phyloP scores from a whole-genome alignment of 306 rosid species.

The Castanea crenata region DNA sequence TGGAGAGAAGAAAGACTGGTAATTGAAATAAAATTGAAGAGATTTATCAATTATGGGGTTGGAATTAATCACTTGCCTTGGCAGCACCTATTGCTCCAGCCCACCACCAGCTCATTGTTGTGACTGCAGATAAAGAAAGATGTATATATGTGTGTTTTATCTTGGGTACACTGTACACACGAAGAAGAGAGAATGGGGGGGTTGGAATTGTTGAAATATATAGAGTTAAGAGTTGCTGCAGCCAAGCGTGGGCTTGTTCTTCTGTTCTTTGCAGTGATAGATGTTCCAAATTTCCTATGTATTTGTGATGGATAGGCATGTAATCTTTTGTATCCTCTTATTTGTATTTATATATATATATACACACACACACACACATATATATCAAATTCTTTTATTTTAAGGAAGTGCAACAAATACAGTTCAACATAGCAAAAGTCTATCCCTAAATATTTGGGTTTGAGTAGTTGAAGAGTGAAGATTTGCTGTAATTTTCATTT shows the following conservation, averaged over 20 bases:
- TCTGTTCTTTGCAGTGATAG: background rate
- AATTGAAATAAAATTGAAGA: background rate
- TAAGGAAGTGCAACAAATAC: background rate
- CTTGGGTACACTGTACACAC: background rate
- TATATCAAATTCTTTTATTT: background rate
- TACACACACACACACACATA: background rate
- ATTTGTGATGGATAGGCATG: background rate
- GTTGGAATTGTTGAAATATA: background rate
- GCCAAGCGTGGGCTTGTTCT: background rate
- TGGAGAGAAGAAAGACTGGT: background rate
- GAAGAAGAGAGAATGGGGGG: background rate
- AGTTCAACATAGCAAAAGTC: background rate
- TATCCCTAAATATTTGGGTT: background rate
- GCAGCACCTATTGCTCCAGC: slow-evolving; percentile 61
- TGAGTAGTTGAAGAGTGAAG: background rate
- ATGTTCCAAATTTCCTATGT: background rate
- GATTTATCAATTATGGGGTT: background rate
- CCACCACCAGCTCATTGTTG: slow-evolving; percentile 62
- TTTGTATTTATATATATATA: too few species aligned
- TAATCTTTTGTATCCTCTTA: background rate
- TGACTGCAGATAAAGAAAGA: background rate
- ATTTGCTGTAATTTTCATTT: background rate
- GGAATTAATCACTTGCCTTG: slow-evolving; percentile 17
- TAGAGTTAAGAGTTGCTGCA: background rate
- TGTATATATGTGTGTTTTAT: background rate